Conservation (phyloP, 2,329 filamentous ascomycete genomes). For the Curvularia spicifera region DNA sequence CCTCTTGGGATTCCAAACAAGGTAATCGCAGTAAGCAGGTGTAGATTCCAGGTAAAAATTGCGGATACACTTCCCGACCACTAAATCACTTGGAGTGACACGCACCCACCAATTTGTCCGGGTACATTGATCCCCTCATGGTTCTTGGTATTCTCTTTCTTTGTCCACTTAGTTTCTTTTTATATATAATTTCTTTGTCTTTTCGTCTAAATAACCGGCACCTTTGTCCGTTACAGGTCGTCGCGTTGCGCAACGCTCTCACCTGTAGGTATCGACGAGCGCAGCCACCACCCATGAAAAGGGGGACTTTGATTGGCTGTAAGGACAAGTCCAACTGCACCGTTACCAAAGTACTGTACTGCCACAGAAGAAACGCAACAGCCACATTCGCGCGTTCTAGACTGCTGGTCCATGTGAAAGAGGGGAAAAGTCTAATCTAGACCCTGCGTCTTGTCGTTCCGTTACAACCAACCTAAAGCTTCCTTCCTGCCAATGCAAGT, state of each 20-base stretch:
- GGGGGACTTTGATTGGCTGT: background rate
- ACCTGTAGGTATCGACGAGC: background rate
- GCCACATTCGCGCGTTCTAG: background rate
- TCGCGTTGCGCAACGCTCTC: background rate
- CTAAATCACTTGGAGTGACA: background rate
- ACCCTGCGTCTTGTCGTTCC: background rate
- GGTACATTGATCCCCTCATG: conserved; percentile 1
- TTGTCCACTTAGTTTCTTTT: background rate
- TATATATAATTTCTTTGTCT: background rate
- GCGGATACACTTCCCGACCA: conserved; percentile 19
- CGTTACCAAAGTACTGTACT: background rate
- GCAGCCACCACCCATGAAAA: background rate
- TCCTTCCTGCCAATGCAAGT: background rate
- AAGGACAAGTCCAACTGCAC: background rate
- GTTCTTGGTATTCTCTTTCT: background rate
- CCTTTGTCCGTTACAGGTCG: background rate
- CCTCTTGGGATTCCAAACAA: background rate
- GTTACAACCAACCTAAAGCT: background rate
- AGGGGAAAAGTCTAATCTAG: background rate
- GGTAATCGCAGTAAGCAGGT: conserved; percentile 8
- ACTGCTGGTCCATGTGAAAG: background rate
- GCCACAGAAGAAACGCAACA: background rate
- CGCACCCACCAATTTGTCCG: background rate
- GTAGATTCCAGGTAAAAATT: conserved; percentile 16
- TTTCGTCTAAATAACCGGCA: background rate